A percentile compares a stretch with the other conserved stretches of the same genome.
Evolutionary conservation across 805 yeast species (phyloP).

Genomic region (Cyberlindnera saturnus): DNA sequence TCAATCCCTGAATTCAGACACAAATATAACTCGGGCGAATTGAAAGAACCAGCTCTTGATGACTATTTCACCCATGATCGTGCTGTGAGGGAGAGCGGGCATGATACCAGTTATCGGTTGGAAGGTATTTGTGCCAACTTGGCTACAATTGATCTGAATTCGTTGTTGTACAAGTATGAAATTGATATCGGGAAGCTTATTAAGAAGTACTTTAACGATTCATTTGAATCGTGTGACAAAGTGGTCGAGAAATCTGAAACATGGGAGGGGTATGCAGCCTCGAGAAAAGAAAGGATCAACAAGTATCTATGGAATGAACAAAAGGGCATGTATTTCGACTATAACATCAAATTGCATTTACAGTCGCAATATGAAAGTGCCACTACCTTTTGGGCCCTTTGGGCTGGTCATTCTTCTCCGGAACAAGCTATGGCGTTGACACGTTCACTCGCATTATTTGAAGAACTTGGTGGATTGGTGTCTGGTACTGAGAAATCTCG

Average conservation of each 20-base stretch:
- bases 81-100: conserved; percentile 95
- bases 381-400: conserved; percentile 87
- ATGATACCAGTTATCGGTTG: conserved; percentile 86
- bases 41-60: conserved; percentile 78
- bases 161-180: conserved; percentile 86
- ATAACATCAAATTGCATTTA: conserved; percentile 51
- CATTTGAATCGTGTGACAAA: conserved; percentile 34
- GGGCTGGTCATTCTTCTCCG: conserved; percentile 66
- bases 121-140: conserved; percentile 86
- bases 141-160: conserved; percentile 86
- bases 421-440: conserved; percentile 68
- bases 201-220: conserved; percentile 46
- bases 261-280: conserved; percentile 60
- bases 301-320: conserved; percentile 81
- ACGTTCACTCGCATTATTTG: conserved; percentile 60
- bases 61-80: conserved; percentile 87
- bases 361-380: conserved; percentile 76
- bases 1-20: conserved; percentile 58
- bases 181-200: conserved; percentile 69
- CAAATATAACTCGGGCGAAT: conserved; percentile 58
- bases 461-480: conserved; percentile 82
- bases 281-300: conserved; percentile 50
- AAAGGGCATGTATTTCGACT: conserved; percentile 77
- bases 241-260: conserved; percentile 36
- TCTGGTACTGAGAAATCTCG: conserved; percentile 75